Base-by-base conservation (phyloP, 1,139 yeast genomes). In the Pichia sp. region DNA sequence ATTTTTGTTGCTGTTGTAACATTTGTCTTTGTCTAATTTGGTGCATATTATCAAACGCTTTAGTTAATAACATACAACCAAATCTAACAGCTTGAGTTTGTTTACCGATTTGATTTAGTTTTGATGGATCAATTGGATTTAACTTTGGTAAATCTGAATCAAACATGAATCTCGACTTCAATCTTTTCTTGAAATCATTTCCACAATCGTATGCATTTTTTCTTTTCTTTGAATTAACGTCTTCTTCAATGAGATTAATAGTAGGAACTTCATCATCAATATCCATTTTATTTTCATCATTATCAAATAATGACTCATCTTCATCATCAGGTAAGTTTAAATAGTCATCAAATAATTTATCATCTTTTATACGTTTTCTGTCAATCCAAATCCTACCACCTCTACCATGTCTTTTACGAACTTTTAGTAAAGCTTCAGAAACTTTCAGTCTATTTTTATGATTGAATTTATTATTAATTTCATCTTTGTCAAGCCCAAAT, bases 71-170 rank as follows among this genome's bases (percentile, higher is more conserved):
- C 96, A 90, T 89, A 5, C 96, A 83, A 8, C 97, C 96, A 68
- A 91, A 90, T 56, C 97, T 75, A 39, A 91, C 87, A 0, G 87
- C 83, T 69, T 90, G 97, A 0, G 97, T 90, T 52, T 84, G 95
- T 53, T 85, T 87, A 25, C 91, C 81, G 48, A 90, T 88, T 57
- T 87, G 86, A 63, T 90, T 91, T 61, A 90, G 74, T 53, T 80
- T 76, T 0, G 83, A 77, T 1, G 84, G 84, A 63, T 79, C 83
- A 52, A 91, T 77, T 2, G 87, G 87, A 56, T 79, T 84, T 52
- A 74, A 78, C 49, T 72, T 76, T 6, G 77, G 70, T 44, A 74
- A 65, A 59, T 89, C 96, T 45, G 78, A 72, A 65, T 90, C 96
- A 67, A 82, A 88, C 67, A 75, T 78, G 87, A 89, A 89, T 56